These are phyloP conservation scores for Spathaspora arborariae DNA, from an alignment of 805 yeast genomes.

Conservation along the genomic window DNA sequence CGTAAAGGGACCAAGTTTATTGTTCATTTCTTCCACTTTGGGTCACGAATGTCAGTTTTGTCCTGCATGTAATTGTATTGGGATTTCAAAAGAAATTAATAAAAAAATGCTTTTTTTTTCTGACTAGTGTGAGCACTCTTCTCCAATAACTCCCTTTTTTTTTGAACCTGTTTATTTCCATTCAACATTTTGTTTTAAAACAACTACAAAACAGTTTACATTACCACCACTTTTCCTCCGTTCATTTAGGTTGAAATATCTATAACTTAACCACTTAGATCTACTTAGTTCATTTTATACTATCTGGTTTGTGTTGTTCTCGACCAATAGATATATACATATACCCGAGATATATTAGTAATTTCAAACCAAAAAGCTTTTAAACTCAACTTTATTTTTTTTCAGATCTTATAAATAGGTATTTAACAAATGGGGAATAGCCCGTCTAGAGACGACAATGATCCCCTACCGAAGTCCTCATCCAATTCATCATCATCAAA, in stretches of 20 bases:
- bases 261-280: not conserved
- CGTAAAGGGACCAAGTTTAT: too few species aligned
- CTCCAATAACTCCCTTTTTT: not conserved
- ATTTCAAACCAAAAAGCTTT: not conserved
- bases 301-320: not conserved
- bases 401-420: not conserved
- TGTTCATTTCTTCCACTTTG: not conserved
- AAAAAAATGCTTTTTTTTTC: not conserved
- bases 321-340: not conserved
- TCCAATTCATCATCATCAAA: conserved; percentile 17
- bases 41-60: not conserved
- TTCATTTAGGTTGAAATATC: not conserved
- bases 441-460: conserved; percentile 54
- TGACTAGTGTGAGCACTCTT: not conserved
- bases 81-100: not conserved
- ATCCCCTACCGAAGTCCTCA: conserved; percentile 43
- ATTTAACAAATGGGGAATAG: conserved; percentile 53
- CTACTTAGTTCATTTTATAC: not conserved
- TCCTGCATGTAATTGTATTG: not conserved
- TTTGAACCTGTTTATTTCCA: not conserved
- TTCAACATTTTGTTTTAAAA: not conserved
- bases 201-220: not conserved
- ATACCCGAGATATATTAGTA: not conserved
- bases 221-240: not conserved
- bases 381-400: not conserved